Percentiles rank a stretch among this genome's conserved stretches.
Conservation (phyloP, 164 flowering plant genomes). For the Dillenia suffruticosa region DNA sequence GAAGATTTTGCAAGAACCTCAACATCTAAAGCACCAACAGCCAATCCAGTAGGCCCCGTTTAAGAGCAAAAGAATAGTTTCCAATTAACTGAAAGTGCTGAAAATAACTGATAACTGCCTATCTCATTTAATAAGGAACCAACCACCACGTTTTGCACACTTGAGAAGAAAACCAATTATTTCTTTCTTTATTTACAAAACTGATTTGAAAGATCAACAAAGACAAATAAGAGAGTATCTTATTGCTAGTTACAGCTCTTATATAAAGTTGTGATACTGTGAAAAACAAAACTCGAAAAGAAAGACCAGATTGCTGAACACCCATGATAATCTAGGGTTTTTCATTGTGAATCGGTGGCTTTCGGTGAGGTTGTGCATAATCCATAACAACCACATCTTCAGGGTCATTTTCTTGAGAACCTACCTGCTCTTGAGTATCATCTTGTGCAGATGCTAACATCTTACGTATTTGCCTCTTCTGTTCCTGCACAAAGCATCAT, state of each 20-base stretch:
- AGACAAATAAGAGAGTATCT: conserved; percentile 8
- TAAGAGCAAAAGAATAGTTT: background rate
- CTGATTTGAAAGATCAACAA: background rate
- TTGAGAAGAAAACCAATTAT: conserved; percentile 12
- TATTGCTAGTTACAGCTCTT: conserved; percentile 3
- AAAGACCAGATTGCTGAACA: background rate
- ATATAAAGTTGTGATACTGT: background rate
- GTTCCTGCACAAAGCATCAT: conserved; percentile 19
- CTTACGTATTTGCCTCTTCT: conserved; percentile 15
- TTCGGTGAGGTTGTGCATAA: conserved; percentile 50
- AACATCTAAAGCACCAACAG: background rate
- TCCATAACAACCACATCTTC: conserved; percentile 39
- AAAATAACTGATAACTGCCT: conserved; percentile 15
- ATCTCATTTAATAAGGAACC: conserved; percentile 22
- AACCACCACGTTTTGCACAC: conserved; percentile 18
- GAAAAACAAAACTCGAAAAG: background rate
- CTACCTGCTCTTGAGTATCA: conserved; percentile 23
- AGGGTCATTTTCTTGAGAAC: conserved; percentile 19
- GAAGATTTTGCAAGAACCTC: no score
- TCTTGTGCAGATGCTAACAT: conserved; percentile 23
- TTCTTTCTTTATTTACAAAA: conserved; percentile 1
- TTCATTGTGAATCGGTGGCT: conserved; percentile 57
- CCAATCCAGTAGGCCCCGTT: background rate
- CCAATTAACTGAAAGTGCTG: conserved; percentile 4
- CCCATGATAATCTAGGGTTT: conserved; percentile 19